A percentile compares a stretch with the other conserved stretches of the same genome.
Evolutionary conservation across 1,284 basidiomycete species (phyloP).

Genomic region (Trametes pubescens): DNA sequence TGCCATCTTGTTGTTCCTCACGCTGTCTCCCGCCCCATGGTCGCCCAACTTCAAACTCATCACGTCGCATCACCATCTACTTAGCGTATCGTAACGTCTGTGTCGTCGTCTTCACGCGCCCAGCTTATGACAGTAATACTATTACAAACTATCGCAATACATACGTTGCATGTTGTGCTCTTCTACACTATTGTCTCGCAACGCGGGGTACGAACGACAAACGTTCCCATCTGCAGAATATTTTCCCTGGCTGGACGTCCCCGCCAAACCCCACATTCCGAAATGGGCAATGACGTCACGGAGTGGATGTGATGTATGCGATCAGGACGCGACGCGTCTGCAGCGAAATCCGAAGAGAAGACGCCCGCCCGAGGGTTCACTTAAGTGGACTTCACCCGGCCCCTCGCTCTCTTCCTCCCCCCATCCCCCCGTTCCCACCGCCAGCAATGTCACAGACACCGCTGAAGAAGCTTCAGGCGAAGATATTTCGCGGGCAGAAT

Average conservation of each 20-base stretch:
- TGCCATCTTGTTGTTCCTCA: constrained; percentile 27
- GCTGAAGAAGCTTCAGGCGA: constrained; percentile 75
- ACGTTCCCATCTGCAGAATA: neutral
- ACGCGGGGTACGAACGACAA: too few species aligned
- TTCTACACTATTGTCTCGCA: neutral
- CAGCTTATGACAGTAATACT: constrained; percentile 34
- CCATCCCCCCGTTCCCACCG: constrained; percentile 37
- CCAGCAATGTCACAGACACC: constrained; percentile 49
- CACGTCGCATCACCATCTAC: constrained; percentile 18
- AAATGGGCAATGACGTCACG: constrained; percentile 31
- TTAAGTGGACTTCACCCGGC: constrained; percentile 23
- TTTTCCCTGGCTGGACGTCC: neutral
- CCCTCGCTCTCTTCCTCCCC: constrained; percentile 34
- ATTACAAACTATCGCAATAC: constrained; percentile 26
- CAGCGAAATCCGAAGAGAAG: constrained; percentile 22
- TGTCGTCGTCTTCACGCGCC: constrained; percentile 29
- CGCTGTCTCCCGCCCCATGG: constrained; percentile 14
- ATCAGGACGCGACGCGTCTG: constrained; percentile 31
- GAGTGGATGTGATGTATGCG: constrained; percentile 11
- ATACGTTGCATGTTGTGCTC: constrained; percentile 20
- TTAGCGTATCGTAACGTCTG: constrained; percentile 32
- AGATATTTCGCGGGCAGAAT: constrained; percentile 68
- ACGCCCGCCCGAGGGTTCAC: constrained; percentile 24
- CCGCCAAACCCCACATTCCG: constrained; percentile 12
- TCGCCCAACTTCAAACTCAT: constrained; percentile 2